Percentiles rank a stretch among this genome's conserved stretches.
phyloP scores from a whole-genome alignment of 2,329 filamentous ascomycete genomes.

The Cladophialophora immunda region DNA sequence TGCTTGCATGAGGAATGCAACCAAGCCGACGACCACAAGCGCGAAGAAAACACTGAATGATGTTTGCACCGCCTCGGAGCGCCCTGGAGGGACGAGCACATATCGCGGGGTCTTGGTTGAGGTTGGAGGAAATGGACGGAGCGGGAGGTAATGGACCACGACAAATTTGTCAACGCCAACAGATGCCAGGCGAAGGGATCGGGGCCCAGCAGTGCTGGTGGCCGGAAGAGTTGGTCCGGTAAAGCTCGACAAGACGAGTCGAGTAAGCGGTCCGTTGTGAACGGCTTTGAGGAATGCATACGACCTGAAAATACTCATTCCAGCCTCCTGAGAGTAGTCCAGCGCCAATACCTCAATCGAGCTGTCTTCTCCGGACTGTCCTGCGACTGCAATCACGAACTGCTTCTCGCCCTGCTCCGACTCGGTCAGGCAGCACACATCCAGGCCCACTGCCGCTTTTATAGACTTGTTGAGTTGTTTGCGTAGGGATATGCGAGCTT shows the following conservation, averaged over 20 bases:
- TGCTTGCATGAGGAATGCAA: conserved; percentile 69
- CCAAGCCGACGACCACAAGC: conserved; percentile 68
- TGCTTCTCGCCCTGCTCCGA: conserved; percentile 72
- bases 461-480: conserved; percentile 72
- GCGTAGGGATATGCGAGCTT: conserved; percentile 53
- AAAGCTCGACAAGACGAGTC: conserved; percentile 61
- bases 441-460: conserved; percentile 78
- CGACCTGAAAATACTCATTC: conserved; percentile 57
- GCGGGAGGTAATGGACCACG: conserved; percentile 79
- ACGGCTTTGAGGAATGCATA: conserved; percentile 64
- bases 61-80: conserved; percentile 62
- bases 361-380: conserved; percentile 68
- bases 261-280: conserved; percentile 67
- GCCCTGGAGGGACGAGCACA: conserved; percentile 69
- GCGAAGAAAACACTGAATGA: conserved; percentile 65
- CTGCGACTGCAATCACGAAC: conserved; percentile 80
- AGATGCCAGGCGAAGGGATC: conserved; percentile 79
- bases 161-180: conserved; percentile 82
- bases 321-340: conserved; percentile 65
- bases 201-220: conserved; percentile 57
- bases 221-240: conserved; percentile 59
- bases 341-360: conserved; percentile 81
- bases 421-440: conserved; percentile 74
- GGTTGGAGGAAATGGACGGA: conserved; percentile 57
- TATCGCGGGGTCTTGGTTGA: conserved; percentile 69